Base-by-base conservation (phyloP, 805 yeast genomes). In the Cyberlindnera mycetangii region DNA sequence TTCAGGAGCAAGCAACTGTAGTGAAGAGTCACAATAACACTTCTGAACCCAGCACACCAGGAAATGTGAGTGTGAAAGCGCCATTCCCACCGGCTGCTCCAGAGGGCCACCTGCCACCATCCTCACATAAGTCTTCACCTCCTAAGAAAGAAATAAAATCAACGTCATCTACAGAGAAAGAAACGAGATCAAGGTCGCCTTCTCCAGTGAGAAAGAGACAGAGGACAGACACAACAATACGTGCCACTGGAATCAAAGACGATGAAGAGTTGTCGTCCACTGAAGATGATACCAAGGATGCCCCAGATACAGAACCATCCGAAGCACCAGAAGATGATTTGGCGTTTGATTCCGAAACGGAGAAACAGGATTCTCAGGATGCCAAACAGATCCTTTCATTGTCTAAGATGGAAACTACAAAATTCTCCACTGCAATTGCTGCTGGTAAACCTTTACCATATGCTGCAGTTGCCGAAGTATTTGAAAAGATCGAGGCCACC, bases 401-500 rank as follows among this genome's bases (percentile, higher is more conserved):
- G 7, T 32, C 56, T 25, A 53, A 46, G 25, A 28, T 48, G 32
- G 52, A 46, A 8, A 5, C 46, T 1, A 32, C 45, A 0, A 32
- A 24, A 11, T 38, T 42, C 19, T 28, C 42, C 8, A 43, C 54
- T 3, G 45, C 39, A 16, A 17, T 46, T 20, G 27, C 16, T 1
- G 15, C 25, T 3, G 43, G 41, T 2, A 50, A 53, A 36, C 62
- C 61, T 17, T 61, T 70, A 11, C 66, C 67, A 11, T 70, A 68
- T 43, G 55, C 67, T 9, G 68, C 67, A 3, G 60, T 70, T 14
- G 76, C 85, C 20, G 75, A 76, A 6, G 77, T 86, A 4, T 92
- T 92, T 66, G 89, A 85, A 49, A 71, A 76, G 44, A 75, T 93
- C 41, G 98, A 90, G 59, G 65, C 74, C 2, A 95, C 89, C 25